phyloP scores from a whole-genome alignment of 257 asterid genomes.

The Cynanchum wilfordii region DNA sequence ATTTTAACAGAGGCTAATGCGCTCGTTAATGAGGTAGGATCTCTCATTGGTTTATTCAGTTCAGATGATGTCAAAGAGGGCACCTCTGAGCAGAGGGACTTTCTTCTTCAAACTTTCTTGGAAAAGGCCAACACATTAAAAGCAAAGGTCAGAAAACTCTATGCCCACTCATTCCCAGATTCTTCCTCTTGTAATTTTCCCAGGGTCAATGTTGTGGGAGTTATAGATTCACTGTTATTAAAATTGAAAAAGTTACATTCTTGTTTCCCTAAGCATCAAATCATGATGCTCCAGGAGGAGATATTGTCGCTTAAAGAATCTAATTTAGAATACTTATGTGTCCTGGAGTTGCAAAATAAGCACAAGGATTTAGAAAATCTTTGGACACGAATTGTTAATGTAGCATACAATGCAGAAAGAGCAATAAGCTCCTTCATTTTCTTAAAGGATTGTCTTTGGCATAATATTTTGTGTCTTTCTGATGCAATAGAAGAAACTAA shows the following conservation, averaged over 20 bases:
- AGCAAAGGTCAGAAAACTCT: not conserved
- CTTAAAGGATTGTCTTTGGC: not conserved
- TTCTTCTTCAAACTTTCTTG: not conserved
- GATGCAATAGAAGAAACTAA: not conserved
- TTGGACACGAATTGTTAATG: not conserved
- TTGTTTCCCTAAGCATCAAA: not conserved
- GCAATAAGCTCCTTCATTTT: not conserved
- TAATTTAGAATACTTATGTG: not conserved
- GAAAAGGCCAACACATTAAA: not conserved
- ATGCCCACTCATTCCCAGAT: not conserved
- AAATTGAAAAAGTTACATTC: not conserved
- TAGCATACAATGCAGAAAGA: slow-evolving; percentile 11
- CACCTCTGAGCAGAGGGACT: not conserved
- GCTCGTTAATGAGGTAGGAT: not conserved
- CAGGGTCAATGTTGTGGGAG: not conserved
- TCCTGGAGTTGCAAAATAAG: not conserved
- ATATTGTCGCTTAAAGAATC: not conserved
- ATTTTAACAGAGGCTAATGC: not conserved
- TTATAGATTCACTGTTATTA: not conserved
- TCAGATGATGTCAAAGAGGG: not conserved
- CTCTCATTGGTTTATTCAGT: not conserved
- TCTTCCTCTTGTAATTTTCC: not conserved
- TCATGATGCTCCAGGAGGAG: not conserved
- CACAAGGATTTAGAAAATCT: not conserved
- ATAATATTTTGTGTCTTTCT: not conserved